These are phyloP conservation scores for Tolypocladium nubicola DNA, from an alignment of 2,329 filamentous ascomycete species.

Conservation along the genomic window DNA sequence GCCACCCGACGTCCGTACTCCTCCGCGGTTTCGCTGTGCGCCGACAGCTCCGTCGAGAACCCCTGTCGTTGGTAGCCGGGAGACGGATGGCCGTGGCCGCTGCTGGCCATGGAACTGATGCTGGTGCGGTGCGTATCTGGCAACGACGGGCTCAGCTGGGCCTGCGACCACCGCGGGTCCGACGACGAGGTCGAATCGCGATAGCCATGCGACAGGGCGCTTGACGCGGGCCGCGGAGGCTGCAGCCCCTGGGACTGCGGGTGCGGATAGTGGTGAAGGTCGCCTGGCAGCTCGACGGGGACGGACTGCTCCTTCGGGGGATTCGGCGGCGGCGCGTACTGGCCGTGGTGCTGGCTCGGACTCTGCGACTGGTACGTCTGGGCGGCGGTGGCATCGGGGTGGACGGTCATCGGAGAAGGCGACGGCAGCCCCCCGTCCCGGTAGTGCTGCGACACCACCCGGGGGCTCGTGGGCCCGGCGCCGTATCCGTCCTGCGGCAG, in stretches of 20 bases:
- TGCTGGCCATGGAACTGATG: slow-evolving; percentile 12
- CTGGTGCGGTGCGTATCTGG: slow-evolving; percentile 14
- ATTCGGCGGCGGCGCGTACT: slow-evolving; percentile 11
- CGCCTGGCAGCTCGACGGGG: slow-evolving; percentile 35
- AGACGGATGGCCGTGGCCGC: slow-evolving; percentile 20
- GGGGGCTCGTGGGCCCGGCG: background rate
- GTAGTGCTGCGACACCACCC: background rate
- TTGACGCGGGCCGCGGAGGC: slow-evolving; percentile 12
- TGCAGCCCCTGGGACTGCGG: slow-evolving; percentile 18
- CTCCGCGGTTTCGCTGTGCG: slow-evolving; percentile 36
- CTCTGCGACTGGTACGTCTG: slow-evolving; percentile 7
- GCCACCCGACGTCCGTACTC: slow-evolving; percentile 20
- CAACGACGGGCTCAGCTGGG: slow-evolving; percentile 13
- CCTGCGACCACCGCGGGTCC: slow-evolving; percentile 32
- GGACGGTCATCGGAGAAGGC: background rate
- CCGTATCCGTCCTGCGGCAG: background rate
- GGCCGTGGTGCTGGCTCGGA: slow-evolving; percentile 9
- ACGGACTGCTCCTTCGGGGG: slow-evolving; percentile 14
- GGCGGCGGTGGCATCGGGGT: background rate
- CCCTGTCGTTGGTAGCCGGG: slow-evolving; percentile 29
- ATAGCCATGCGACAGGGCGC: background rate
- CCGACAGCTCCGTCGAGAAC: slow-evolving; percentile 32
- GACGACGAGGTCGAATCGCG: slow-evolving; percentile 12
- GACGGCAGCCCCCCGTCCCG: background rate
- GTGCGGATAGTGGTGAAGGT: slow-evolving; percentile 29